Conservation (phyloP, 1,284 basidiomycete genomes). For the Rhodotorula mucilaginosa region DNA sequence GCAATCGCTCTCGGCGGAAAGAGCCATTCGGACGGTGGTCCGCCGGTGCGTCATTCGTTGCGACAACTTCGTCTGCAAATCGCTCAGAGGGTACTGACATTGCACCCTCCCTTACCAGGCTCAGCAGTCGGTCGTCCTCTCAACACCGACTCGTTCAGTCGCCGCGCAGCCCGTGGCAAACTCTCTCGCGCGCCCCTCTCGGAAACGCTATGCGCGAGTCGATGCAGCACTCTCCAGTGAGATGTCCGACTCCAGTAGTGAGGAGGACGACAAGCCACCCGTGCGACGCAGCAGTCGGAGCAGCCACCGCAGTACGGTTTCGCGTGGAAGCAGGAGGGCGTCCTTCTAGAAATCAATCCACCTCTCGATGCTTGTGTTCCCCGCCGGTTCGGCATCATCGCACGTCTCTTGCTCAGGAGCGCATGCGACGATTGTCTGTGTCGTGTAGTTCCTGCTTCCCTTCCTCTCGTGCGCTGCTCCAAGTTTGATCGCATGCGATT, state of each 20-base stretch:
- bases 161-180: constrained; percentile 12
- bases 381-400: too few species aligned
- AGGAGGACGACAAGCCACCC: not conserved
- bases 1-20: not conserved
- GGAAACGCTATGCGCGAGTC: not conserved
- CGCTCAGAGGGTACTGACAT: not conserved
- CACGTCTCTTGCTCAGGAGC: too few species aligned
- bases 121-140: constrained; percentile 10
- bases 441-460: too few species aligned
- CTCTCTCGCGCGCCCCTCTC: constrained; percentile 8
- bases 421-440: too few species aligned
- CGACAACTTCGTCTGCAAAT: not conserved
- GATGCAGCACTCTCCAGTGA: not conserved
- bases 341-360: too few species aligned
- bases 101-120: not conserved
- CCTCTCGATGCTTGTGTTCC: too few species aligned
- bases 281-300: not conserved
- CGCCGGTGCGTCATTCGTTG: not conserved
- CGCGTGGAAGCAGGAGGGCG: not conserved
- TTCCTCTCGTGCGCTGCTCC: too few species aligned
- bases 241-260: not conserved
- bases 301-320: not conserved
- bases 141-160: not conserved
- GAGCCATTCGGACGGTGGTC: too few species aligned
- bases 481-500: too few species aligned